Evolutionary conservation across 306 rosid species (phyloP).

Genomic region (Rosa chinensis): DNA sequence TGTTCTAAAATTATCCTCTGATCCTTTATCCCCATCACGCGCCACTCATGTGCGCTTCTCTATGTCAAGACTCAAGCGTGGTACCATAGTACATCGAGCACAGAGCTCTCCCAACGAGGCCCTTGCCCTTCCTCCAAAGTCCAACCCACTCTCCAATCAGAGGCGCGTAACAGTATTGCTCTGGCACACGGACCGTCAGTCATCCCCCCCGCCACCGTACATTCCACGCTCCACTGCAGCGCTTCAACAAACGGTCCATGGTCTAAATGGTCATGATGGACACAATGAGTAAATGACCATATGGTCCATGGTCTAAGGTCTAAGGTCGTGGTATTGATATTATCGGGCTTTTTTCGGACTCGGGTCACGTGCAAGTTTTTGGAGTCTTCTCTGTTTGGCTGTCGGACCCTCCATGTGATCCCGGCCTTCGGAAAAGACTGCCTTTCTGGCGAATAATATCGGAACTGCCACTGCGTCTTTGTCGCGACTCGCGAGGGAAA

Average conservation of each 20-base stretch:
- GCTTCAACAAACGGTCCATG: slow-evolving; percentile 4
- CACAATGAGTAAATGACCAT: background rate
- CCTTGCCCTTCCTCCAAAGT: background rate
- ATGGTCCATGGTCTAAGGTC: background rate
- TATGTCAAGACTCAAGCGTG: slow-evolving; percentile 31
- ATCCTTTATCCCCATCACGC: slow-evolving; percentile 23
- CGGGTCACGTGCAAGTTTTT: slow-evolving; percentile 35
- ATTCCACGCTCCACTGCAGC: background rate
- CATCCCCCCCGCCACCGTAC: background rate
- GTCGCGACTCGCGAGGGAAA: background rate
- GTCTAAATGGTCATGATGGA: background rate
- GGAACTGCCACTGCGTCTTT: slow-evolving; percentile 23
- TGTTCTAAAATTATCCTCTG: background rate
- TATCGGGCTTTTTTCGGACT: background rate
- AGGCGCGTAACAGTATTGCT: background rate
- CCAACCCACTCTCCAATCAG: slow-evolving; percentile 2
- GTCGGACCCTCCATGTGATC: slow-evolving; percentile 46
- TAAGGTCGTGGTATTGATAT: too few relatives aligned
- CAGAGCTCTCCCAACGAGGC: background rate
- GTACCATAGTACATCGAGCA: background rate
- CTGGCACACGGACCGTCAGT: background rate
- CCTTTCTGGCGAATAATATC: slow-evolving; percentile 22
- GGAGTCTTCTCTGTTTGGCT: slow-evolving; percentile 32
- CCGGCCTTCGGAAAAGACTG: slow-evolving; percentile 22
- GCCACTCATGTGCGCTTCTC: slow-evolving; percentile 25